Percentiles rank a stretch among this genome's conserved stretches.
Evolutionary conservation across 2,329 filamentous ascomycete genomes (phyloP).

Genomic region (Neofusicoccum parvum): DNA sequence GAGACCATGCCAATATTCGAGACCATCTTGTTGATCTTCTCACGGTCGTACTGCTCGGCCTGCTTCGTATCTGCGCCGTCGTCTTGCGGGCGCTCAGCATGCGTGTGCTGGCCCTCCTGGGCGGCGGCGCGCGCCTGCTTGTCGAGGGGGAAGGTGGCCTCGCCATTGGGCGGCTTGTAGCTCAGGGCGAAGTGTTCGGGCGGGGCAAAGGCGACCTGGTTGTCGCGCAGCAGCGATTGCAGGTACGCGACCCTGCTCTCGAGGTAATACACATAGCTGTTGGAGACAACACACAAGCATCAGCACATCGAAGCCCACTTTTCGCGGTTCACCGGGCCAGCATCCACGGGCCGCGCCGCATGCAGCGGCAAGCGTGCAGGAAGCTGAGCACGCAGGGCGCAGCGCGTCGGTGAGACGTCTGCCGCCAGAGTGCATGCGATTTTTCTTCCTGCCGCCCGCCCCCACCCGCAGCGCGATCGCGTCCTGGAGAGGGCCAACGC

Average conservation of each 20-base stretch:
- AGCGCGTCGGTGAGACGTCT: conserved; percentile 13
- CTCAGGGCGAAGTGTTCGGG: conserved; percentile 62
- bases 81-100: conserved; percentile 28
- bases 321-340: conserved; percentile 2
- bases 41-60: conserved; percentile 58
- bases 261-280: conserved; percentile 89
- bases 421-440: conserved; percentile 5
- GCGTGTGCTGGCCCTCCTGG: conserved; percentile 28
- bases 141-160: conserved; percentile 27
- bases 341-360: conserved; percentile 16
- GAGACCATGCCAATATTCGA: conserved; percentile 75
- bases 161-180: conserved; percentile 40
- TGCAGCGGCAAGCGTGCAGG: conserved; percentile 19
- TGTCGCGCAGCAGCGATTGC: conserved; percentile 70
- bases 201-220: conserved; percentile 72
- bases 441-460: conserved; percentile 15
- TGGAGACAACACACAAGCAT: conserved; percentile 24
- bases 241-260: conserved; percentile 84
- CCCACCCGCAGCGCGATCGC: conserved; percentile 4
- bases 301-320: conserved; percentile 23
- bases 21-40: conserved; percentile 66
- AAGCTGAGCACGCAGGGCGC: conserved; percentile 10
- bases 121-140: conserved; percentile 21
- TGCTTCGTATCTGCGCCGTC: conserved; percentile 33
- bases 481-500: conserved; percentile 27